These are phyloP conservation scores for Zoysia japonica DNA, from an alignment of 176 grass and related monocot species.

Conservation along the genomic window DNA sequence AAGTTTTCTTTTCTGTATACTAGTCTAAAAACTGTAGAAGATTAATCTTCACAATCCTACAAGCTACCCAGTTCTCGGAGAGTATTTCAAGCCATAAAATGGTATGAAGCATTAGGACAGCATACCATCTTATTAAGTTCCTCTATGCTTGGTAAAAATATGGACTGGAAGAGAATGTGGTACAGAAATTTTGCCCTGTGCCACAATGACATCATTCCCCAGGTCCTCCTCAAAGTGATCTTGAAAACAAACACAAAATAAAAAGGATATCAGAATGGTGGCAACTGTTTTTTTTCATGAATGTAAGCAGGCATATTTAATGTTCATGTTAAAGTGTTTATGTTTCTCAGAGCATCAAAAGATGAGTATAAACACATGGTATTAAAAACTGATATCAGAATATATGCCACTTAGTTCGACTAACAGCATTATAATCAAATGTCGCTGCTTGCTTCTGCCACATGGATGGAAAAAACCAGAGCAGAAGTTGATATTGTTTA, in stretches of 20 bases:
- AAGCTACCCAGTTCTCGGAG: background rate
- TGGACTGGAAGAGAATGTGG: conserved; percentile 79
- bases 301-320: background rate
- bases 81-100: background rate
- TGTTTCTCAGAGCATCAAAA: conserved; percentile 17
- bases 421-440: too few species aligned
- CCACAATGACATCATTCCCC: conserved; percentile 79
- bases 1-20: conserved; percentile 11
- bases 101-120: conserved; percentile 20
- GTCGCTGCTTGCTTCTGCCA: background rate
- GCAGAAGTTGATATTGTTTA: too few species aligned
- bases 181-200: conserved; percentile 84
- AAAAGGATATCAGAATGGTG: background rate
- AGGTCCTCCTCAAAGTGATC: conserved; percentile 95
- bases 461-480: too few species aligned
- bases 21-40: background rate
- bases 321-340: background rate
- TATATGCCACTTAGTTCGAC: background rate
- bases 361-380: background rate
- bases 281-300: background rate
- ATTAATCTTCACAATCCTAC: background rate
- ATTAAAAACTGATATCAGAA: background rate
- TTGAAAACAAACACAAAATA: conserved; percentile 40
- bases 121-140: conserved; percentile 90
- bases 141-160: conserved; percentile 80